These are phyloP conservation scores for Chaetomium tenue DNA, from an alignment of 495 filamentous ascomycete species.

Conservation along the genomic window DNA sequence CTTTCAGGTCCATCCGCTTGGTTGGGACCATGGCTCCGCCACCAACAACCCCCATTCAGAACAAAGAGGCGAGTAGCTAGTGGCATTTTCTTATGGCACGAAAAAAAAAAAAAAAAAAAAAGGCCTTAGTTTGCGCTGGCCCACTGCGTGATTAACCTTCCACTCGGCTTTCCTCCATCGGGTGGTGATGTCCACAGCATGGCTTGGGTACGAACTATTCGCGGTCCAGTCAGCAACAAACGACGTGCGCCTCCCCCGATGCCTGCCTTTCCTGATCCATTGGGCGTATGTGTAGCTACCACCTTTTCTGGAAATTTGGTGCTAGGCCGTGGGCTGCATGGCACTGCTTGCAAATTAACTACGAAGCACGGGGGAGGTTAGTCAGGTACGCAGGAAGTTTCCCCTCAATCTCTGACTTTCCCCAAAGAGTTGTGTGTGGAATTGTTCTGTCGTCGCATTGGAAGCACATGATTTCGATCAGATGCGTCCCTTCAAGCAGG, in stretches of 20 bases:
- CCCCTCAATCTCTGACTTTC: not conserved
- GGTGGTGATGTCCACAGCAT: not conserved
- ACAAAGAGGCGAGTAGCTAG: not conserved
- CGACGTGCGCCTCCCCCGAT: not conserved
- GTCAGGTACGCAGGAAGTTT: no score
- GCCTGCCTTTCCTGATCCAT: not conserved
- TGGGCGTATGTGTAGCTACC: not conserved
- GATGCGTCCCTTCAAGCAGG: conserved; percentile 11
- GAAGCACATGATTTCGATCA: conserved; percentile 21
- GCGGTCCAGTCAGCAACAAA: no score
- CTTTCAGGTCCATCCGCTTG: not conserved
- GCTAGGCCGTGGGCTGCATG: no score
- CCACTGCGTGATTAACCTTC: conserved; percentile 1
- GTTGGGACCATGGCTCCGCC: not conserved
- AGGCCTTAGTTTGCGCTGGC: not conserved
- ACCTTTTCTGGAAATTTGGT: not conserved
- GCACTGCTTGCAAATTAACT: no score
- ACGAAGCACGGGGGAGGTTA: no score
- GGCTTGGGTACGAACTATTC: no score
- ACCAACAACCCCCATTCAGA: not conserved
- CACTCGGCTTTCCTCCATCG: conserved; percentile 7
- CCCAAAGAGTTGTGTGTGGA: no score
- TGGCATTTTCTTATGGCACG: not conserved
- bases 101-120: not conserved
- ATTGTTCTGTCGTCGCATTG: not conserved